Conservation (phyloP, 2,329 filamentous ascomycete species). For the Monosporascus ibericus region DNA sequence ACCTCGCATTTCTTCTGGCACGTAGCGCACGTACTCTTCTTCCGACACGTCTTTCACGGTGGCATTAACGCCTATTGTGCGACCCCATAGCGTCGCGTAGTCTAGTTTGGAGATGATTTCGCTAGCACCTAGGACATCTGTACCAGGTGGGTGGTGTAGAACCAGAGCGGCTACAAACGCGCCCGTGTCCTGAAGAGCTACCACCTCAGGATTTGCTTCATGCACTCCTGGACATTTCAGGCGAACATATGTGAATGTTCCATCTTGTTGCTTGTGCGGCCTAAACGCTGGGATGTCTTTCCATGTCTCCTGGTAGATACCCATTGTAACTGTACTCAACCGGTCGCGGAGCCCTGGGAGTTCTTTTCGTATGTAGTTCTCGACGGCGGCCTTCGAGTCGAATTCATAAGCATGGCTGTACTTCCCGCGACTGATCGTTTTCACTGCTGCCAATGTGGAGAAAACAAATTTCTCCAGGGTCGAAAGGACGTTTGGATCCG, state of each 20-base stretch:
- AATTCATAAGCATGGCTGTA: slow-evolving; percentile 2
- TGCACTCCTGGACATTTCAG: neutral
- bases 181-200: slow-evolving; percentile 10
- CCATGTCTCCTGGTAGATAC: slow-evolving; percentile 12
- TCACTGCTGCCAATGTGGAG: neutral
- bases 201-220: slow-evolving; percentile 3
- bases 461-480: slow-evolving; percentile 10
- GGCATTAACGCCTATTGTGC: slow-evolving; percentile 4
- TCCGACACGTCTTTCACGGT: slow-evolving; percentile 4
- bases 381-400: slow-evolving; percentile 4
- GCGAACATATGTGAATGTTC: slow-evolving; percentile 2
- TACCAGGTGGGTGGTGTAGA: slow-evolving; percentile 6
- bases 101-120: slow-evolving; percentile 6
- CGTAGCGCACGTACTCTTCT: slow-evolving; percentile 5
- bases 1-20: slow-evolving; percentile 2
- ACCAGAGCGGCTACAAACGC: slow-evolving; percentile 11
- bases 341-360: slow-evolving; percentile 5
- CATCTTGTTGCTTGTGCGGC: slow-evolving; percentile 7
- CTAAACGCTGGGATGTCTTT: slow-evolving; percentile 2
- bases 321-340: slow-evolving; percentile 9
- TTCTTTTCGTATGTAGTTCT: neutral
- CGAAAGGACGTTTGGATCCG: slow-evolving; percentile 1
- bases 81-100: slow-evolving; percentile 8
- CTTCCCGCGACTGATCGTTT: slow-evolving; percentile 3
- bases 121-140: slow-evolving; percentile 4